Evolutionary conservation across 257 asterid genomes (phyloP).

Genomic region (Ilex aquifolium): DNA sequence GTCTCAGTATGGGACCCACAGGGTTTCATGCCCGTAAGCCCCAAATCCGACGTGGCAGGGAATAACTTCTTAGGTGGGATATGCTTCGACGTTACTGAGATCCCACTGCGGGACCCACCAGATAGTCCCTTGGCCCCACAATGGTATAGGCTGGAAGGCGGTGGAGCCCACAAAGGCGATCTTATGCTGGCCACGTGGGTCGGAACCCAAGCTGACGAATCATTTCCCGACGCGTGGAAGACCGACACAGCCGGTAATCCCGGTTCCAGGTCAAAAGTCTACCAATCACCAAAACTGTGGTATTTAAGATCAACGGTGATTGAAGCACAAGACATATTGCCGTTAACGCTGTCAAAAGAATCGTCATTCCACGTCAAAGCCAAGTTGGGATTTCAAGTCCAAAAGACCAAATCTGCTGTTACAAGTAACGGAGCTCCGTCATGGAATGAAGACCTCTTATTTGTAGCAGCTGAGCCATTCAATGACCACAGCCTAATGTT

Average conservation of each 20-base stretch:
- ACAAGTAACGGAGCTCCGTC: conserved; percentile 53
- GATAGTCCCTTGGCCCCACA: conserved; percentile 88
- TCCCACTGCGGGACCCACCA: conserved; percentile 84
- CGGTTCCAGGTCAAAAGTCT: conserved; percentile 55
- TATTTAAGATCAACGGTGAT: conserved; percentile 62
- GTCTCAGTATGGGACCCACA: conserved; percentile 76
- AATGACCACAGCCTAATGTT: conserved; percentile 41
- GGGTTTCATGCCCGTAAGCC: conserved; percentile 12
- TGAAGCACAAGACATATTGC: conserved; percentile 71
- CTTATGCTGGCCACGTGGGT: conserved; percentile 93
- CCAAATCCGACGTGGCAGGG: conserved; percentile 34
- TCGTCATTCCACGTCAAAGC: conserved; percentile 50
- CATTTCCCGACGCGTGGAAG: conserved; percentile 89
- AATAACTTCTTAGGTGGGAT: conserved; percentile 75
- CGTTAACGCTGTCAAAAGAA: conserved; percentile 26
- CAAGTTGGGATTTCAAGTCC: conserved; percentile 67
- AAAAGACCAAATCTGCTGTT: conserved; percentile 44
- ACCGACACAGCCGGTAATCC: conserved; percentile 61
- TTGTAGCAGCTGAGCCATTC: conserved; percentile 81
- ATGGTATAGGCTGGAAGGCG: conserved; percentile 90
- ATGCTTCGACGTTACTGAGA: conserved; percentile 82
- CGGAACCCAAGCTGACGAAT: conserved; percentile 90
- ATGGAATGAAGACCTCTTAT: conserved; percentile 75
- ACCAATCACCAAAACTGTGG: conserved; percentile 88
- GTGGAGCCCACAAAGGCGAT: conserved; percentile 80